Conservation (phyloP, 1,139 yeast species). For the Suhomyces maxii region DNA sequence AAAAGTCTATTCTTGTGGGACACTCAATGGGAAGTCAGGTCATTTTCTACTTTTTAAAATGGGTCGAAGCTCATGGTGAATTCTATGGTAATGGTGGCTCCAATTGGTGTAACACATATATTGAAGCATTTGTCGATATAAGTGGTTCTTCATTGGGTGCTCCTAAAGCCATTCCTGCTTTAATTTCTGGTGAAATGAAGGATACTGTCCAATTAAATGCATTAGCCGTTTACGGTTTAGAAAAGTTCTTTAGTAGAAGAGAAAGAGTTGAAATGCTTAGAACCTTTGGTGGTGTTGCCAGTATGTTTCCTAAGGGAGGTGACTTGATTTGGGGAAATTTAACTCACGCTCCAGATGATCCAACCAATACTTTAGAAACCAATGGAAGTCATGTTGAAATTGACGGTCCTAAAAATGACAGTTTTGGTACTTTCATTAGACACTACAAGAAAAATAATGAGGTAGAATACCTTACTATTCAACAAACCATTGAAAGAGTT, state of each 20-base stretch:
- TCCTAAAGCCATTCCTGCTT: slow-evolving; percentile 89
- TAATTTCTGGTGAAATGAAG: slow-evolving; percentile 95
- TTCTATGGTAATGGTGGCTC: slow-evolving; percentile 85
- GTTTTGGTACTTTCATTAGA: slow-evolving; percentile 75
- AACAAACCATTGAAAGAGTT: slow-evolving; percentile 64
- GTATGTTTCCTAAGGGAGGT: slow-evolving; percentile 97
- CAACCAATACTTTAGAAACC: slow-evolving; percentile 33
- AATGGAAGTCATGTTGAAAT: slow-evolving; percentile 21
- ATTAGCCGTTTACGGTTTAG: slow-evolving; percentile 90
- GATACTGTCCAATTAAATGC: slow-evolving; percentile 94
- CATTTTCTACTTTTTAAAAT: slow-evolving; percentile 81
- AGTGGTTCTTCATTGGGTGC: slow-evolving; percentile 90
- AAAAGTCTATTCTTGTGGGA: slow-evolving; percentile 77
- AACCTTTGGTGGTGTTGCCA: slow-evolving; percentile 89
- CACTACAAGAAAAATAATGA: slow-evolving; percentile 24
- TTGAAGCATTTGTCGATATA: slow-evolving; percentile 80
- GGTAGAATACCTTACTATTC: slow-evolving; percentile 49
- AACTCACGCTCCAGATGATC: slow-evolving; percentile 62
- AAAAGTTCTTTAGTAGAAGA: slow-evolving; percentile 84
- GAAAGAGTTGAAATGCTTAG: slow-evolving; percentile 86
- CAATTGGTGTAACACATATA: slow-evolving; percentile 80
- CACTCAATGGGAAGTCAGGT: slow-evolving; percentile 98
- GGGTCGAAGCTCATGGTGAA: slow-evolving; percentile 90
- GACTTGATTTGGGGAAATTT: slow-evolving; percentile 81
- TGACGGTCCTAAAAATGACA: slow-evolving; percentile 39